These are phyloP conservation scores for Martiniozyma asiatica DNA, from an alignment of 1,139 yeast genomes.

Conservation along the genomic window DNA sequence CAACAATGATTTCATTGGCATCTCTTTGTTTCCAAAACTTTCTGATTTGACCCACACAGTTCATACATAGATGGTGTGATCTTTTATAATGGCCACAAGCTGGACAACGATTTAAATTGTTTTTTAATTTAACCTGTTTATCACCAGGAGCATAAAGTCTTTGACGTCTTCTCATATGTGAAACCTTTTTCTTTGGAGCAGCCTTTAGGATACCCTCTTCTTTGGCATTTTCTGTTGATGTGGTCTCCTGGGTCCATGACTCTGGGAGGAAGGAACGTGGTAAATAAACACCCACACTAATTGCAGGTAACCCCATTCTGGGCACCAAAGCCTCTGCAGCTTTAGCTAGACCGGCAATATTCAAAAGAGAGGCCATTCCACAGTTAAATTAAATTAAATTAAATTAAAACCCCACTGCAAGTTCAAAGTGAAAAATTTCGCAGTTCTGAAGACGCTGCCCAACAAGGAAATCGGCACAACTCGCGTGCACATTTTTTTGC, in stretches of 20 bases:
- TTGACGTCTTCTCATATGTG: conserved; percentile 76
- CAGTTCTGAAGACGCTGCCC: too few species aligned
- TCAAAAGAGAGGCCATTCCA: conserved; percentile 5
- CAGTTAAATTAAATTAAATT: too few species aligned
- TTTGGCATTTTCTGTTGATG: conserved; percentile 10
- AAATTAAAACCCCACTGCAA: too few species aligned
- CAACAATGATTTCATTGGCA: conserved; percentile 20
- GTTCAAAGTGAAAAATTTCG: too few species aligned
- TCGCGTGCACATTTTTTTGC: too few species aligned
- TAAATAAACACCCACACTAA: conserved; percentile 11
- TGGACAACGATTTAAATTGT: conserved; percentile 80
- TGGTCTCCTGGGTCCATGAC: conserved; percentile 3
- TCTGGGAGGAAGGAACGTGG: conserved; percentile 12
- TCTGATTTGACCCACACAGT: conserved; percentile 76
- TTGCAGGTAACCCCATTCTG: conserved; percentile 10
- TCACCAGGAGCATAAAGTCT: conserved; percentile 73
- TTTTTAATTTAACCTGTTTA: conserved; percentile 66
- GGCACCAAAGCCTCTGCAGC: conserved; percentile 12
- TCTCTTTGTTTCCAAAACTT: conserved; percentile 53
- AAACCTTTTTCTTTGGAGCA: conserved; percentile 86
- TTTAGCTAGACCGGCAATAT: conserved; percentile 8
- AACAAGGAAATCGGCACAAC: too few species aligned
- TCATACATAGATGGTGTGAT: conserved; percentile 85
- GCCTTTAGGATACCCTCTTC: conserved; percentile 69
- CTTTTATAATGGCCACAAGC: conserved; percentile 90